A percentile compares a stretch with the other conserved stretches of the same genome.
Evolutionary conservation across 2,329 filamentous ascomycete genomes (phyloP).

Genomic region (Ophiostoma sp.): DNA sequence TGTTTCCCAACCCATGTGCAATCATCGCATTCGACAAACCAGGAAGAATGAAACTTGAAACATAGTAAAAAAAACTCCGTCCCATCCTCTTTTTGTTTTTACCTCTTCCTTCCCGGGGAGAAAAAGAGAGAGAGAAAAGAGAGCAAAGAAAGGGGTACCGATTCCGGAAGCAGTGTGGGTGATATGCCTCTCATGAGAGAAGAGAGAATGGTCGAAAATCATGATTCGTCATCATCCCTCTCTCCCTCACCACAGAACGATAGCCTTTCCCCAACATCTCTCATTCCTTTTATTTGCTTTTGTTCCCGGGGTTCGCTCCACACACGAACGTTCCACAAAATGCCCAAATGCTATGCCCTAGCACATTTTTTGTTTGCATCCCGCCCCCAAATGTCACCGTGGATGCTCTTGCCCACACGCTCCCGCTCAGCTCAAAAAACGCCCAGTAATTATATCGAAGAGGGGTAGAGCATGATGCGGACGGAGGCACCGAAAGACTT

Average conservation of each 20-base stretch:
- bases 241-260: not conserved
- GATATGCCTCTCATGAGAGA: not conserved
- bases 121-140: not conserved
- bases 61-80: slow-evolving; percentile 23
- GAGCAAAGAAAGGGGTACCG: not conserved
- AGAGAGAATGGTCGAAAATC: not conserved
- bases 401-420: not conserved
- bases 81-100: slow-evolving; percentile 8
- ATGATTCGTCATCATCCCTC: not conserved
- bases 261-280: not conserved
- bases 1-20: slow-evolving; percentile 24
- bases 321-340: slow-evolving; percentile 15
- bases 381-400: not conserved
- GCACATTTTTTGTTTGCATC: slow-evolving; percentile 7
- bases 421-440: slow-evolving; percentile 28
- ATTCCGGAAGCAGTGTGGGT: not conserved
- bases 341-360: slow-evolving; percentile 17
- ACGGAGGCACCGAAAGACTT: slow-evolving; percentile 96
- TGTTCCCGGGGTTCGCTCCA: slow-evolving; percentile 8
- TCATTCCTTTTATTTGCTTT: not conserved
- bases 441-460: slow-evolving; percentile 77
- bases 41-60: slow-evolving; percentile 24
- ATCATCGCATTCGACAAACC: slow-evolving; percentile 26
- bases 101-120: not conserved
- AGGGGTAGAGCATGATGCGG: slow-evolving; percentile 97